Evolutionary conservation across 2,329 filamentous ascomycete genomes (phyloP), one percentile per base, ranked within the genome.

Genomic region (Cytospora mali): DNA sequence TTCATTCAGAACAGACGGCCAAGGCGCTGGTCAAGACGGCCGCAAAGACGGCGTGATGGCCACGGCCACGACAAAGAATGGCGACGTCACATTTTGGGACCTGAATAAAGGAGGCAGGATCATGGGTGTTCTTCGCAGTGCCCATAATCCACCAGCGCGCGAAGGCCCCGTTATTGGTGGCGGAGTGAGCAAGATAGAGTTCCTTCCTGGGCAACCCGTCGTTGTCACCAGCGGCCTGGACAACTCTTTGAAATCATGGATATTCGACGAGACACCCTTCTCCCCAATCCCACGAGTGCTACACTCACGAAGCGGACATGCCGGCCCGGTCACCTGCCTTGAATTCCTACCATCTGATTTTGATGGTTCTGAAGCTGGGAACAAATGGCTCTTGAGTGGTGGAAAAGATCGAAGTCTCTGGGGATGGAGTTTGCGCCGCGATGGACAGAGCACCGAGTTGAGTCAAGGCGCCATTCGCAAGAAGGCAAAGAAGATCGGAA

Each of bases 1-100:
- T 59, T 88, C 92, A 0, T 99, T 99, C 79, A 86, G 96, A 58
- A 95, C 89, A 0, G 95, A 99, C 71, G 91, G 91, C 7, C 79
- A 91, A 59, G 95, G 95, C 28, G 93, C 95, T 18, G 94, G 93
- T 9, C 87, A 92, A 35, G 92, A 97, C 75, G 93, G 94, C 0
- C 86, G 88, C 60, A 88, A 89, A 69, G 86, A 93, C 39, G 95
- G 95, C 59, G 92, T 97, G 60, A 97, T 99, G 93, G 94, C 94
- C 9, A 98, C 95, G 0, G 88, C 92, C 10, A 93, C 91, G 25
- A 80, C 81, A 28, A 81, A 85, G 4, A 93, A 85, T 65, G 94
- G 95, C 35, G 95, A 99, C 74, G 85, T 99, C 51, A 96, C 92
- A 0, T 89, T 99, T 67, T 99, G 95, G 95, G 95, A 99, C 74